Evolutionary conservation across 2,329 filamentous ascomycete genomes (phyloP), one percentile per base, ranked within the genome.

Genomic region (Chrysoporthe deuterocubensis): DNA sequence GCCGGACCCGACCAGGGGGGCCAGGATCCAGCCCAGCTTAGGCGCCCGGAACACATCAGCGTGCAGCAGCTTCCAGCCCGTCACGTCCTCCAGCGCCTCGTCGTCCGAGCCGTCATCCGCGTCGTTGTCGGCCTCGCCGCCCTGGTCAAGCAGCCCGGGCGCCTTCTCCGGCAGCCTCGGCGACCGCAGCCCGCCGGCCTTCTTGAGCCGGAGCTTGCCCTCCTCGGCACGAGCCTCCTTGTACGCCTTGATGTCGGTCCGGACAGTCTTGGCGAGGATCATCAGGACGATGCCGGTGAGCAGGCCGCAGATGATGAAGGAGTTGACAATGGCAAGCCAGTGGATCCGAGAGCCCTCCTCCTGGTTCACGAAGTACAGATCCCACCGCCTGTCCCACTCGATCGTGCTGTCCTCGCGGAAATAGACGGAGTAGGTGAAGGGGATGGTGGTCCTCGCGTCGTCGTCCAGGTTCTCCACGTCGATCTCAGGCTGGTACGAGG

Each of bases 341-440:
- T 97, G 93, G 34, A 95, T 92, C 75, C 89, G 89, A 37, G 88
- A 90, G 58, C 91, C 92, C 72, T 95, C 92, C 67, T 93, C 90
- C 75, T 96, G 92, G 77, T 95, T 94, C 69, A 91, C 92, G 80
- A 97, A 96, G 78, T 96, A 97, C 65, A 95, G 81, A 74, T 96
- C 92, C 93, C 94, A 97, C 65, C 93, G 87, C 73, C 90, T 92
- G 67, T 85, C 83, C 94, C 94, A 97, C 71, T 96, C 92, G 62
- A 96, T 83, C 26, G 85, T 87, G 54, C 90, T 87, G 70, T 96
- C 92, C 76, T 96, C 92, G 63, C 92, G 89, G 81, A 94, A 97
- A 79, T 96, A 96, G 16, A 97, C 91, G 3, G 93, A 95, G 79
- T 97, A 97, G 0, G 92, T 92, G 78, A 94, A 96, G 0, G 93